Percentiles rank a stretch among this genome's conserved stretches.
Evolutionary conservation across 371 early-diverging fungal genomes (phyloP).

Genomic region (Mucor sp.): DNA sequence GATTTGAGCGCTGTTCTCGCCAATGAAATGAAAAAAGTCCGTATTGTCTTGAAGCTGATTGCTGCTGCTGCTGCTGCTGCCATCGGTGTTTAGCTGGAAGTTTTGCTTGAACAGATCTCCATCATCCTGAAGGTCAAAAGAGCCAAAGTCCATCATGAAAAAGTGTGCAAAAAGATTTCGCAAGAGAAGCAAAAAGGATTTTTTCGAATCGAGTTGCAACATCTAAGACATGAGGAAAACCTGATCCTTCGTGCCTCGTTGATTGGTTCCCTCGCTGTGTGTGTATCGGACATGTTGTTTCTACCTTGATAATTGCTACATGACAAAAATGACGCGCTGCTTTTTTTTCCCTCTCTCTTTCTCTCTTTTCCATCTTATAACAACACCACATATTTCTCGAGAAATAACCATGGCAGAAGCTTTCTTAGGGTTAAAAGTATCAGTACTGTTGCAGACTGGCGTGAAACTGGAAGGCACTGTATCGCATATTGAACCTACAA

Average conservation of each 20-base stretch:
- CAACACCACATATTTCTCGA: neutral
- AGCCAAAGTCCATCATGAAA: constrained; percentile 25
- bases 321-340: neutral
- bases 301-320: neutral
- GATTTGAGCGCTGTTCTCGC: neutral
- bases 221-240: neutral
- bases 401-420: constrained; percentile 51
- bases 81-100: constrained; percentile 9
- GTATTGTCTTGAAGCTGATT: neutral
- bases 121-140: constrained; percentile 27
- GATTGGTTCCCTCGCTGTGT: constrained; percentile 7
- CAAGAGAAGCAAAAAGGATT: neutral
- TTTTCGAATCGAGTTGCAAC: neutral
- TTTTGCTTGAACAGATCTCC: constrained; percentile 22
- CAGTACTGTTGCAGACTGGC: constrained; percentile 49
- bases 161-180: neutral
- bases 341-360: neutral
- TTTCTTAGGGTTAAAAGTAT: constrained; percentile 58
- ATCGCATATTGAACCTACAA: constrained; percentile 50
- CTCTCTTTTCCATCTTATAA: neutral
- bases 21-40: constrained; percentile 39
- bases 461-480: constrained; percentile 54
- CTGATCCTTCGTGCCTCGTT: constrained; percentile 1
- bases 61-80: constrained; percentile 7
- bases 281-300: neutral